Evolutionary conservation across 306 rosid species (phyloP), one percentile per base, ranked within the genome.

Genomic region (Corylus americana): DNA sequence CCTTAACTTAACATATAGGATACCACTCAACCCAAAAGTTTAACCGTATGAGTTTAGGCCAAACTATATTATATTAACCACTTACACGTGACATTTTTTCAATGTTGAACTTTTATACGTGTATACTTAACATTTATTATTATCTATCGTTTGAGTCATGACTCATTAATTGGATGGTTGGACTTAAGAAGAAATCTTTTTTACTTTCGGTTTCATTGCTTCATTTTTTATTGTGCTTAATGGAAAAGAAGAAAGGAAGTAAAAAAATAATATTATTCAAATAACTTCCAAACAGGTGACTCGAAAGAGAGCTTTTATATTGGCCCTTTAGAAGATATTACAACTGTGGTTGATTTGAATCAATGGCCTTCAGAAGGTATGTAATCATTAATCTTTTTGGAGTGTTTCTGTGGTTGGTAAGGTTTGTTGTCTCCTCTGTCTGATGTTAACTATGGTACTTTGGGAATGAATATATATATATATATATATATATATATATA

Each of bases 301-400:
- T 78, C 85, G 17, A 92, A 92, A 84, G 98, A 92, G 89, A 85
- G 91, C 74, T 92, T 57, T 80, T 85, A 86, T 64, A 79, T 94
- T 77, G 97, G 97, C 37, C 74, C 91, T 83, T 25, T 91, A 71
- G 93, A 74, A 63, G 93, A 90, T 29, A 66, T n/a, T 66, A 44
- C 75, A 11, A 72, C 74, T 80, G 66, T 61, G 16, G 69, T 2
- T 68, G 35, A 74, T 66, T 83, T 91, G 49, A 94, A 94, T 85
- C 97, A 91, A 82, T 94, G 98, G 98, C 98, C 97, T 77, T 79
- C 91, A 57, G 64, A 84, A 78, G 98, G 97, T 94, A 76, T 47
- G 59, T 1, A 7, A 16, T 44, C 12, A 1, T 10, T 14, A 51
- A 63, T 31, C 20, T 29, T 59, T 59, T 27, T 63, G n/a, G 45